A percentile compares a stretch with the other conserved stretches of the same genome.
Evolutionary conservation across 2,329 filamentous ascomycete genomes (phyloP).

Genomic region (Cucurbitaria berberidis): DNA sequence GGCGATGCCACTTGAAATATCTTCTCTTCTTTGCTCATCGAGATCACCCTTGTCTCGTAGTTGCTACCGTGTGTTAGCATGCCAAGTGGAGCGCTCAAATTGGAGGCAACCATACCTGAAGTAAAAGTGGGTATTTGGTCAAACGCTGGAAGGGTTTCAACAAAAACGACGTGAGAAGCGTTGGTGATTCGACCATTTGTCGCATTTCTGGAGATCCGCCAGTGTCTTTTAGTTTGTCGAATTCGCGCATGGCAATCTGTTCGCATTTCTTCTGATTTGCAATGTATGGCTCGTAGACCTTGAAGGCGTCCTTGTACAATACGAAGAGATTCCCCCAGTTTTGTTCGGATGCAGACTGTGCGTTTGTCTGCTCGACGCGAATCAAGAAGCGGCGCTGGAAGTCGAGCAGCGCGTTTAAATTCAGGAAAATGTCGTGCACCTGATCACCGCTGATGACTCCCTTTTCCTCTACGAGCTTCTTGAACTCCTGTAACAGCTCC

Average conservation of each 20-base stretch:
- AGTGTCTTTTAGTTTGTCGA: constrained; percentile 81
- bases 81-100: constrained; percentile 4
- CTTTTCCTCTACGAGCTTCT: constrained; percentile 86
- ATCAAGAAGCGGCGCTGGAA: constrained; percentile 96
- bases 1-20: constrained; percentile 78
- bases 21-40: constrained; percentile 71
- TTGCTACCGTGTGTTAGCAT: constrained; percentile 62
- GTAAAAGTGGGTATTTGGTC: constrained; percentile 89
- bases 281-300: constrained; percentile 95
- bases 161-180: constrained; percentile 88
- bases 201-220: constrained; percentile 66
- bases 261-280: constrained; percentile 94
- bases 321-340: constrained; percentile 96
- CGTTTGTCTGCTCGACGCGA: constrained; percentile 93
- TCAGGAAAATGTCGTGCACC: constrained; percentile 94
- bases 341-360: constrained; percentile 74
- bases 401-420: constrained; percentile 92
- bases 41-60: constrained; percentile 82
- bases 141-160: constrained; percentile 96
- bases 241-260: constrained; percentile 80
- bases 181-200: constrained; percentile 83
- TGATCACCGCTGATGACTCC: constrained; percentile 87
- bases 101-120: constrained; percentile 67
- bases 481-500: constrained; percentile 90
- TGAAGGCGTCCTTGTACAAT: constrained; percentile 82